Percentiles rank a stretch among this genome's conserved stretches.
phyloP scores from a whole-genome alignment of 2,329 filamentous ascomycete genomes.

The Penicillium janthinellum region DNA sequence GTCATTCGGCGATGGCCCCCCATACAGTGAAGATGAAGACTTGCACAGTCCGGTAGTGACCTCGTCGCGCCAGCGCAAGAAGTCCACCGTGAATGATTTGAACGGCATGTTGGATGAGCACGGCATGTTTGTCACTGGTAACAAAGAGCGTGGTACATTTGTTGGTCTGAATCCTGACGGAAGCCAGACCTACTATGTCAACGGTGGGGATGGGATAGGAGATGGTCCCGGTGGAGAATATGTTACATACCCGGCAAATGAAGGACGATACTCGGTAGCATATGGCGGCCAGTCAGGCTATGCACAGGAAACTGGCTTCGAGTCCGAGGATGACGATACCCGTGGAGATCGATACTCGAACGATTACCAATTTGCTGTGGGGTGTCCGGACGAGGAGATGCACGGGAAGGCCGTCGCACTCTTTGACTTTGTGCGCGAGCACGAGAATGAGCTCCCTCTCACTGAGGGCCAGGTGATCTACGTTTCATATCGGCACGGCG shows the following conservation, averaged over 20 bases:
- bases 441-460: conserved; percentile 91
- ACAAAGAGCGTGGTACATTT: conserved; percentile 65
- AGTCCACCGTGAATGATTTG: conserved; percentile 54
- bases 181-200: conserved; percentile 73
- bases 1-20: conserved; percentile 83
- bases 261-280: conserved; percentile 59
- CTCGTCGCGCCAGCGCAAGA: conserved; percentile 80
- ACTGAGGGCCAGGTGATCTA: conserved; percentile 95
- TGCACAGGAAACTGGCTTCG: conserved; percentile 34
- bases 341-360: conserved; percentile 75
- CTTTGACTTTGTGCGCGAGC: conserved; percentile 92
- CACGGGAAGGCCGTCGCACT: conserved; percentile 94
- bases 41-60: conserved; percentile 86
- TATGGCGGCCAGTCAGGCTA: conserved; percentile 44
- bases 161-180: conserved; percentile 69
- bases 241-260: conserved; percentile 72
- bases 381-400: conserved; percentile 94
- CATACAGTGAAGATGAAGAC: conserved; percentile 95
- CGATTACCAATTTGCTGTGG: conserved; percentile 93
- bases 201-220: conserved; percentile 59
- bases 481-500: conserved; percentile 92
- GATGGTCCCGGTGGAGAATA: conserved; percentile 78
- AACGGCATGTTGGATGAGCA: conserved; percentile 44
- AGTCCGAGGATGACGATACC: conserved; percentile 54
- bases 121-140: conserved; percentile 10